Evolutionary conservation across 441 rosid genomes (phyloP).

Genomic region (Viola pubescens): DNA sequence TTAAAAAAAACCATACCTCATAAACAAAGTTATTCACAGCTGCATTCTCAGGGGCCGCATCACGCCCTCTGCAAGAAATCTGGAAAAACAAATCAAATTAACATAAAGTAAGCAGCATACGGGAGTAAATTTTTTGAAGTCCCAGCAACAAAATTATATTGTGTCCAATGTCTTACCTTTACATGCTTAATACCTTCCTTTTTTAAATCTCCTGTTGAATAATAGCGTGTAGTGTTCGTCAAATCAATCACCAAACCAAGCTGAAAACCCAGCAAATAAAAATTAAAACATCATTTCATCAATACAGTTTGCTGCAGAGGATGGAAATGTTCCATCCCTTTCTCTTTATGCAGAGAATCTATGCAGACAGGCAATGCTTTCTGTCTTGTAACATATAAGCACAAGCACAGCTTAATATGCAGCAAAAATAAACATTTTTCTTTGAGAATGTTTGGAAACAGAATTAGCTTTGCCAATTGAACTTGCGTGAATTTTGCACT

Average conservation of each 20-base stretch:
- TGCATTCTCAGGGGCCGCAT: conserved; percentile 81
- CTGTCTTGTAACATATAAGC: too few relatives aligned
- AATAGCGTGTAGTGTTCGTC: conserved; percentile 92
- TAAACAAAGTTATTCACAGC: conserved; percentile 80
- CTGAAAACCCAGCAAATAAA: conserved; percentile 34
- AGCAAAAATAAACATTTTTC: too few relatives aligned
- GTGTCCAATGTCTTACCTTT: conserved; percentile 41
- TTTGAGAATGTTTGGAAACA: too few relatives aligned
- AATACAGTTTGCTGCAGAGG: conserved; percentile 2
- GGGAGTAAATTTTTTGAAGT: not conserved
- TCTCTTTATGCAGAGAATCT: not conserved
- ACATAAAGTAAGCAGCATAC: not conserved
- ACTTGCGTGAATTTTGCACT: too few relatives aligned
- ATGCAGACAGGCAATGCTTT: not conserved
- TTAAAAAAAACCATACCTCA: conserved; percentile 55
- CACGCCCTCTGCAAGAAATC: conserved; percentile 95
- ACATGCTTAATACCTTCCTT: conserved; percentile 89
- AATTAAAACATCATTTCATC: not conserved
- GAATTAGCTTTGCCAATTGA: too few relatives aligned
- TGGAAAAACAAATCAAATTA: conserved; percentile 24
- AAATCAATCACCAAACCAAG: conserved; percentile 97
- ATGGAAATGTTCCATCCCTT: not conserved
- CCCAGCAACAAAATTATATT: not conserved
- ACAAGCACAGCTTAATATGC: too few relatives aligned
- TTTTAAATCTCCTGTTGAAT: conserved; percentile 65